These are phyloP conservation scores for Hortaea sp. DNA, from an alignment of 2,329 filamentous ascomycete species.

Conservation along the genomic window DNA sequence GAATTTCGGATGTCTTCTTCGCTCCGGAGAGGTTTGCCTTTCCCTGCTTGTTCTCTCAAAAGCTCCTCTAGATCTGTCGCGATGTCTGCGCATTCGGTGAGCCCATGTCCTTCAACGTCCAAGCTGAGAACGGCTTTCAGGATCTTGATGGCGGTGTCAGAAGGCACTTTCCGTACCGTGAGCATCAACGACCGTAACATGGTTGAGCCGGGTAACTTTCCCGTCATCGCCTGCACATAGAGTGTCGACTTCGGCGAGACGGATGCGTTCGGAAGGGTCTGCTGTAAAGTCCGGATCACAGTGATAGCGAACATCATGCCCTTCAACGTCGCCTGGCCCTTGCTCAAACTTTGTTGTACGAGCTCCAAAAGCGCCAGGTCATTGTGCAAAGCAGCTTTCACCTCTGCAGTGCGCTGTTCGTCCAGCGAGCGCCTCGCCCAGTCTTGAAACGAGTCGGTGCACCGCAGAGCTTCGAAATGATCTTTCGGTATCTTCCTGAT, in stretches of 20 bases:
- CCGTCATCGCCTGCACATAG: conserved; percentile 52
- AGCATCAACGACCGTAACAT: conserved; percentile 46
- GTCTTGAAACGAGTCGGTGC: conserved; percentile 56
- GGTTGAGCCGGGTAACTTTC: conserved; percentile 44
- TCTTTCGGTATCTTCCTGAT: conserved; percentile 42
- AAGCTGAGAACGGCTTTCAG: conserved; percentile 14
- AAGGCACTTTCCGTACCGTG: conserved; percentile 50
- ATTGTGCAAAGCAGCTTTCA: conserved; percentile 49
- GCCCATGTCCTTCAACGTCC: not conserved
- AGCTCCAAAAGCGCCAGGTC: conserved; percentile 45
- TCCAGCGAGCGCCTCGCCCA: conserved; percentile 21
- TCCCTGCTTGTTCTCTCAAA: conserved; percentile 7
- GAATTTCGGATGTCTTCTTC: conserved; percentile 63
- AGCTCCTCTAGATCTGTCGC: conserved; percentile 15
- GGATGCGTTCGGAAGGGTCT: conserved; percentile 26
- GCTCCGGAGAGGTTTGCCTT: conserved; percentile 49
- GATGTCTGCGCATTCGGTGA: conserved; percentile 4
- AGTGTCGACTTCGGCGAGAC: conserved; percentile 35
- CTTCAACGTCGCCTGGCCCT: conserved; percentile 28
- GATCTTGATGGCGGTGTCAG: conserved; percentile 41
- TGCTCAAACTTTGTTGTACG: conserved; percentile 25
- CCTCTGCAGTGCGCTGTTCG: conserved; percentile 17
- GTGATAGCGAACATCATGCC: conserved; percentile 22
- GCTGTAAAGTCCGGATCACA: conserved; percentile 28
- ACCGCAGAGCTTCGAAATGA: conserved; percentile 58